Percentiles rank a stretch among this genome's conserved stretches.
Evolutionary conservation across 2,329 filamentous ascomycete species (phyloP).

Genomic region (Alternaria ethzedia): DNA sequence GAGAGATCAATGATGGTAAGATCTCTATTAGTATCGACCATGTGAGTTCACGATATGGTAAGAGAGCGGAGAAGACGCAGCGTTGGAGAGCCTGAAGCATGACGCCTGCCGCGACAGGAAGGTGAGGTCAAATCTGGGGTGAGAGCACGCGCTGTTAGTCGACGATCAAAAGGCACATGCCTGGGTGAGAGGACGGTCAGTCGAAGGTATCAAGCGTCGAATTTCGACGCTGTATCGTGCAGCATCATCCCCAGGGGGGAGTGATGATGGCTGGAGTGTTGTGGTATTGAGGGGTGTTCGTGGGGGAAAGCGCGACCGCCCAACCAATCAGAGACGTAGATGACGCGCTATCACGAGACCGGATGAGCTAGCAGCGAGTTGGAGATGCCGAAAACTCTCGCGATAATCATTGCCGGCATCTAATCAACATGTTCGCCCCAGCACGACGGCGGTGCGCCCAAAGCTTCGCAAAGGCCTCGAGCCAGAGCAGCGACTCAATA

Average conservation of each 20-base stretch:
- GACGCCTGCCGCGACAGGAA: constrained; percentile 2
- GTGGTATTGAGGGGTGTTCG: constrained; percentile 4
- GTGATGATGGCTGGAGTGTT: background rate
- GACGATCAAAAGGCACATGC: constrained; percentile 3
- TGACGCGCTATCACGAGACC: constrained; percentile 18
- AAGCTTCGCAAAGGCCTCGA: constrained; percentile 59
- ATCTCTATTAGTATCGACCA: background rate
- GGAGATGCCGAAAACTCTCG: constrained; percentile 34
- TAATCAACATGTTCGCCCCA: constrained; percentile 67
- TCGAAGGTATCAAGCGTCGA: background rate
- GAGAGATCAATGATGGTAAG: background rate
- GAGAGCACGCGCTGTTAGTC: constrained; percentile 16
- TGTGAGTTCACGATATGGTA: constrained; percentile 3
- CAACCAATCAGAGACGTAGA: constrained; percentile 9
- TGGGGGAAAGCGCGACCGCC: background rate
- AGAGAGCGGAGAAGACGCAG: constrained; percentile 10
- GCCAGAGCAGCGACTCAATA: constrained; percentile 57
- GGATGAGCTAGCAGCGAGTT: constrained; percentile 23
- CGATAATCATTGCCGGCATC: constrained; percentile 16
- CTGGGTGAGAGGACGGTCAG: background rate
- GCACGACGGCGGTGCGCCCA: constrained; percentile 62
- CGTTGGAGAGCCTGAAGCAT: constrained; percentile 6
- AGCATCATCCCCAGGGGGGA: background rate
- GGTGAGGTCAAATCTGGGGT: constrained; percentile 23
- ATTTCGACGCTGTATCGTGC: background rate